Evolutionary conservation across 2,329 filamentous ascomycete species (phyloP).

Genomic region (Diaporthe velutina): DNA sequence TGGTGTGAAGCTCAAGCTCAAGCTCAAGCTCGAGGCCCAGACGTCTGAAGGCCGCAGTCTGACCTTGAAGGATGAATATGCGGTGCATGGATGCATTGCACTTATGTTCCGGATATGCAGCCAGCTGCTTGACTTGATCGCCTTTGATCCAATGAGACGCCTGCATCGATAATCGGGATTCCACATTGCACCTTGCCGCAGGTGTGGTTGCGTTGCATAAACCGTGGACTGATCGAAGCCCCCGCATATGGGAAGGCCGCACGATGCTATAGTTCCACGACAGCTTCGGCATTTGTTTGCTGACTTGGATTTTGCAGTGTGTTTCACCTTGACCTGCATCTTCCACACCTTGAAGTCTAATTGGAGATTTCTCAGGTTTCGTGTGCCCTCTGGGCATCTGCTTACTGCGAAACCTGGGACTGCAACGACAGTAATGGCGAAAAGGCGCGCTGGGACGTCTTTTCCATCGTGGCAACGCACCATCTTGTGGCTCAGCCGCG

Average conservation of each 20-base stretch:
- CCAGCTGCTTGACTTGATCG: slow-evolving; percentile 6
- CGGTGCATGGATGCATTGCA: slow-evolving; percentile 14
- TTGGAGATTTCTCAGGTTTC: slow-evolving; percentile 17
- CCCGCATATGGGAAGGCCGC: not conserved
- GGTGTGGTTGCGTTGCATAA: slow-evolving; percentile 22
- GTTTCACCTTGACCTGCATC: slow-evolving; percentile 18
- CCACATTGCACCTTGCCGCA: slow-evolving; percentile 10
- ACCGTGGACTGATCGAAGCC: slow-evolving; percentile 13
- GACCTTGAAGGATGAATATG: not conserved
- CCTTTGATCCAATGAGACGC: slow-evolving; percentile 18
- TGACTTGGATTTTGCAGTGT: slow-evolving; percentile 16
- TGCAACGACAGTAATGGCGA: not conserved
- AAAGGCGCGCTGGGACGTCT: not conserved
- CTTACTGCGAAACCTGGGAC: not conserved
- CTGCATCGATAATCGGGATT: slow-evolving; percentile 12
- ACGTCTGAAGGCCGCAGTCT: not conserved
- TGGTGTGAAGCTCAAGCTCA: slow-evolving; percentile 13
- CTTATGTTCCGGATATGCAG: slow-evolving; percentile 24
- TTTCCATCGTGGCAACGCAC: not conserved
- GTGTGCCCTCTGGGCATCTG: slow-evolving; percentile 20
- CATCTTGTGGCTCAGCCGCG: slow-evolving; percentile 14
- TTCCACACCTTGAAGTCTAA: slow-evolving; percentile 7
- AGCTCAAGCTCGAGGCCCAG: slow-evolving; percentile 24
- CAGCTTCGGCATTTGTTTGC: slow-evolving; percentile 29
- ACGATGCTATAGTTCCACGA: slow-evolving; percentile 18